Percentiles rank a stretch among this genome's conserved stretches.
These are phyloP conservation scores for Pseudogymnoascus sp. DNA, from an alignment of 2,329 filamentous ascomycete genomes.

Conservation along the genomic window DNA sequence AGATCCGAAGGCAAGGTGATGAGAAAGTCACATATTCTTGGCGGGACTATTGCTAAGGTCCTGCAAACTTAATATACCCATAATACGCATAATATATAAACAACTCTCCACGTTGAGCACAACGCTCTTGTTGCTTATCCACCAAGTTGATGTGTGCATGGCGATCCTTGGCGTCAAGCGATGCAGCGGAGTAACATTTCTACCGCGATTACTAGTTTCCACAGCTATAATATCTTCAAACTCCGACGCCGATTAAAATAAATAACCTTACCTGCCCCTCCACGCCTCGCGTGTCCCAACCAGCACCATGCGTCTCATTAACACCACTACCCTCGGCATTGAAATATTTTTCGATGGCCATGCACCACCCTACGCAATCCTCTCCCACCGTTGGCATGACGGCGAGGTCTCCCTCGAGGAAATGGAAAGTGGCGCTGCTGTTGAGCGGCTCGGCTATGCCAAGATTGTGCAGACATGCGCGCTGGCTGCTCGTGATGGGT, in stretches of 20 bases:
- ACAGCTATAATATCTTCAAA: neutral
- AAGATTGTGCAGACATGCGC: slow-evolving; percentile 12
- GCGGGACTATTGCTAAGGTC: neutral
- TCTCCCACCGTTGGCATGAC: slow-evolving; percentile 29
- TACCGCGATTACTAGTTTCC: slow-evolving; percentile 4
- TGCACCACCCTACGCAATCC: slow-evolving; percentile 27
- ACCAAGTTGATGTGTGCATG: neutral
- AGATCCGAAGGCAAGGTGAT: slow-evolving; percentile 29
- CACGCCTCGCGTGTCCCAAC: neutral
- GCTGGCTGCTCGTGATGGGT: slow-evolving; percentile 12
- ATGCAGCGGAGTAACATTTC: neutral
- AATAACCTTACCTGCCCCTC: neutral
- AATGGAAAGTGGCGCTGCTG: slow-evolving; percentile 21
- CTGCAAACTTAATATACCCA: neutral
- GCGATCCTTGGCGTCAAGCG: neutral
- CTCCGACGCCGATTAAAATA: neutral
- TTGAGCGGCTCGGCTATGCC: slow-evolving; percentile 3
- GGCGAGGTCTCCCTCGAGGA: slow-evolving; percentile 28
- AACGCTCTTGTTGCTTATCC: neutral
- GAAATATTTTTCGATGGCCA: slow-evolving; percentile 14
- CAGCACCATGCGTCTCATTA: slow-evolving; percentile 15
- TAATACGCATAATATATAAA: neutral
- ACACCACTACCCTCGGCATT: slow-evolving; percentile 10
- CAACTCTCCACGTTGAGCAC: neutral
- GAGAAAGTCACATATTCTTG: neutral